Base-by-base conservation (phyloP, 345 rosid species). In the Acer yangbiense region DNA sequence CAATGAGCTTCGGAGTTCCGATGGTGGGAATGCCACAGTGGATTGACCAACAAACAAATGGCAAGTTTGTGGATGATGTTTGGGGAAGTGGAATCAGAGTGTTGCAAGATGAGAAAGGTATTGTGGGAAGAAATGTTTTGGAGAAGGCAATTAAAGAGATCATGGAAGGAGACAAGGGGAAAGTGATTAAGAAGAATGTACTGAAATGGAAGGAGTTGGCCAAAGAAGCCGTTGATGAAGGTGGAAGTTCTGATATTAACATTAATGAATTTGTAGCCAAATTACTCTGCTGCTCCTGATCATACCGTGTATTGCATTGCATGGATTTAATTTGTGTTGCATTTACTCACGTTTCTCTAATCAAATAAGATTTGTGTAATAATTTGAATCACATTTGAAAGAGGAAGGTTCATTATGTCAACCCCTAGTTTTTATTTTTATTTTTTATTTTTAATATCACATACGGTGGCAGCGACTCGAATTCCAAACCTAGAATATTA, bases 171-270 rank as follows among this genome's bases (percentile, higher is more conserved):
- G 10, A n/a, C 25, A 58, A 58, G 23, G 68, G 58, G 32, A 50
- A 81, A 69, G 32, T 43, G 77, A 10, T 10, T 4, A 63, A 27
- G 39, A 63, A 11, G 13, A 63, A 63, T 63, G 67, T 9, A 2
- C 3, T 3, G 35, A 63, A 63, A n/a, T 63, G 67, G 39, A 63
- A 21, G 67, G 39, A 63, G 39, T 63, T 63, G 54, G 58, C 80
- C 17, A 63, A 25, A 63, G 67, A 63, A 63, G 67, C 67, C 78
- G 69, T 66, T 62, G 21, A 55, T 77, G 77, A 52, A 48, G 57
- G 23, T 29, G 65, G 68, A 20, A 29, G 66, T 39, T 25, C n/a
- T 20, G 62, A 60, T 29, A 41, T 0, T n/a, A 21, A 10, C 46
- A 21, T 48, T 68, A 74, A 44, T 46, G 62, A 63, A 27, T 25